Conservation (phyloP, 345 rosid genomes). For the Euclidium syriacum region DNA sequence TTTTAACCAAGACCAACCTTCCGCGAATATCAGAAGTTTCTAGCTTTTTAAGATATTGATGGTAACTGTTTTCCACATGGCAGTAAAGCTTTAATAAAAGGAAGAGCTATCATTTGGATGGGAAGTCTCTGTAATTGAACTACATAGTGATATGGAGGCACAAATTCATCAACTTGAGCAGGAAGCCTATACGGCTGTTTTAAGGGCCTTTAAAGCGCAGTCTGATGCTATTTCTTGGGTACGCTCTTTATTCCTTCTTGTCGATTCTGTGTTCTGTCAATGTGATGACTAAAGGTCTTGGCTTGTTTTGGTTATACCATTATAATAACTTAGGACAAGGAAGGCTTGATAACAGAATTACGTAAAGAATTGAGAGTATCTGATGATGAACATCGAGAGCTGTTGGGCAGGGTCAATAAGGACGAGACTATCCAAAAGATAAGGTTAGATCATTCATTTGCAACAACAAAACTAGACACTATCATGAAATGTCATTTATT, state of each 20-base stretch:
- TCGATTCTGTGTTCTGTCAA: background rate
- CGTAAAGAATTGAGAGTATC: slow-evolving; percentile 94
- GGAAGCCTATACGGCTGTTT: slow-evolving; percentile 90
- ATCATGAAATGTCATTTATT: background rate
- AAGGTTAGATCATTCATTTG: slow-evolving; percentile 49
- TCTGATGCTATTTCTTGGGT: slow-evolving; percentile 99
- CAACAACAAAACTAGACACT: background rate
- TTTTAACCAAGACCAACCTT: background rate
- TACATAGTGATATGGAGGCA: slow-evolving; percentile 61
- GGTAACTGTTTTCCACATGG: background rate
- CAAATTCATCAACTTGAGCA: slow-evolving; percentile 93
- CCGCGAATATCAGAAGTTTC: background rate
- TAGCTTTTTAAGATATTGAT: background rate
- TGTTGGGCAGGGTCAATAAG: slow-evolving; percentile 67
- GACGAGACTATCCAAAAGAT: slow-evolving; percentile 78
- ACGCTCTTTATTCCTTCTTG: slow-evolving; percentile 24
- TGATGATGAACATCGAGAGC: slow-evolving; percentile 95
- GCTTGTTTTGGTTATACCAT: slow-evolving; percentile 15
- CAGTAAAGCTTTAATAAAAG: slow-evolving; percentile 6
- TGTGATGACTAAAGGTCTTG: slow-evolving; percentile 1
- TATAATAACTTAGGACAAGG: slow-evolving; percentile 66
- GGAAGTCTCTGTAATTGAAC: slow-evolving; percentile 13
- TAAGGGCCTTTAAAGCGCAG: slow-evolving; percentile 98
- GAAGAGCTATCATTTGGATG: slow-evolving; percentile 18
- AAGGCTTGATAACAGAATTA: slow-evolving; percentile 86